Conservation (phyloP, 176 grass and related monocot genomes). For the Juncus effusus region DNA sequence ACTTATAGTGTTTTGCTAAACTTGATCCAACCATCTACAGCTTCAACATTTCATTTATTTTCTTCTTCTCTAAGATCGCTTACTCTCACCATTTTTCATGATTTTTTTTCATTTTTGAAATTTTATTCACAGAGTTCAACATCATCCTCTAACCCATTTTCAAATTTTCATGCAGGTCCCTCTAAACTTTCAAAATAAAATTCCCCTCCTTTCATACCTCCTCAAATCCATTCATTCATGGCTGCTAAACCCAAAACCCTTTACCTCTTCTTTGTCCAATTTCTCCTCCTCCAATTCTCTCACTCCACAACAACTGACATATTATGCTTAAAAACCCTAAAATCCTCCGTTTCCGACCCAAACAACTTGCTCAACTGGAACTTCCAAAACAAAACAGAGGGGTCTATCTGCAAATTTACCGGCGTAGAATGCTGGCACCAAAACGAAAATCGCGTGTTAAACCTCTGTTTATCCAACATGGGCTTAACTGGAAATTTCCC, state of each 20-base stretch:
- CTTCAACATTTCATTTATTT: too few relatives aligned
- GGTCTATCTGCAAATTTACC: constrained; percentile 64
- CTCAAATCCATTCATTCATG: constrained; percentile 4
- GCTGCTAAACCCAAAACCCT: constrained; percentile 3
- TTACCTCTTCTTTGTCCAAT: constrained; percentile 4
- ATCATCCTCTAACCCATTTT: background rate
- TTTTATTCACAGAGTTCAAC: background rate
- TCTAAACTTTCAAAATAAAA: constrained; percentile 2
- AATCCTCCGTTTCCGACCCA: constrained; percentile 45
- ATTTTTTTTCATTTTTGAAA: too few relatives aligned
- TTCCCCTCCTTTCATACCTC: background rate
- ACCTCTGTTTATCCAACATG: constrained; percentile 70
- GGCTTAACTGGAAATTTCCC: constrained; percentile 70
- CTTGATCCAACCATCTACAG: too few relatives aligned
- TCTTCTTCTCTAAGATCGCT: too few relatives aligned
- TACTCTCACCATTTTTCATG: too few relatives aligned
- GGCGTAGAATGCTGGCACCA: constrained; percentile 96
- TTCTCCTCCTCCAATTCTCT: constrained; percentile 5
- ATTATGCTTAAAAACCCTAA: constrained; percentile 44
- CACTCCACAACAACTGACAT: constrained; percentile 44
- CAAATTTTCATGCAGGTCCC: constrained; percentile 15
- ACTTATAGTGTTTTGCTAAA: too few relatives aligned
- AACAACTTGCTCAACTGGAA: constrained; percentile 52
- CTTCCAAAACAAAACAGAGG: constrained; percentile 51
- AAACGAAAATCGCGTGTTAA: constrained; percentile 75